Evolutionary conservation across 805 yeast species (phyloP).

Genomic region (Teunomyces lycoperdinae): DNA sequence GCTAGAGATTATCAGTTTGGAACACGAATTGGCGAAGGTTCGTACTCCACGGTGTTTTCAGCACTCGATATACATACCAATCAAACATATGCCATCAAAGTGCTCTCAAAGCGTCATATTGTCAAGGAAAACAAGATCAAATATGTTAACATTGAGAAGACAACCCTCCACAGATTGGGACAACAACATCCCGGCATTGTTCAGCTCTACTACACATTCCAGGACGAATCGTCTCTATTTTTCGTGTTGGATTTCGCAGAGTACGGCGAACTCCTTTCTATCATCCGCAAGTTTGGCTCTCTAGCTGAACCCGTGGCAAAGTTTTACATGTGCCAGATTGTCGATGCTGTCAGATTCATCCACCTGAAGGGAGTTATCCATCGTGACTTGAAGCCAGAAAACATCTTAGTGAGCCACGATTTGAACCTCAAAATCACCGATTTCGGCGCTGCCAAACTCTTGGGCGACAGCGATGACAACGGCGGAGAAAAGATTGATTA

Average conservation of each 20-base stretch:
- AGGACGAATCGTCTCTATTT: constrained; percentile 81
- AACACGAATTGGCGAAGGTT: constrained; percentile 88
- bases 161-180: constrained; percentile 81
- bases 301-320: constrained; percentile 70
- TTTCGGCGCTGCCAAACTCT: constrained; percentile 93
- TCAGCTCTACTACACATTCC: constrained; percentile 88
- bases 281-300: constrained; percentile 75
- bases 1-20: constrained; percentile 90
- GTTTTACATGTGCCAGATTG: constrained; percentile 79
- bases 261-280: constrained; percentile 85
- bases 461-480: constrained; percentile 38
- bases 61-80: constrained; percentile 76
- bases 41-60: constrained; percentile 89
- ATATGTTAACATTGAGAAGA: constrained; percentile 93
- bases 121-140: constrained; percentile 92
- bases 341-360: constrained; percentile 89
- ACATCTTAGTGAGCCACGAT: constrained; percentile 77
- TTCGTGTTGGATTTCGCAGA: constrained; percentile 94
- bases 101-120: constrained; percentile 87
- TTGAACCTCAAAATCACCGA: constrained; percentile 91
- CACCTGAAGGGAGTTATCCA: constrained; percentile 89
- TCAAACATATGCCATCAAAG: constrained; percentile 84
- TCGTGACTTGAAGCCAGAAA: constrained; percentile 93
- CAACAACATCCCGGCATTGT: constrained; percentile 91
- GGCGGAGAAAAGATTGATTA: constrained; percentile 29